A percentile compares a stretch with the other conserved stretches of the same genome.
Conservation (phyloP, 345 rosid species). For the Erysimum cheiranthoides region DNA sequence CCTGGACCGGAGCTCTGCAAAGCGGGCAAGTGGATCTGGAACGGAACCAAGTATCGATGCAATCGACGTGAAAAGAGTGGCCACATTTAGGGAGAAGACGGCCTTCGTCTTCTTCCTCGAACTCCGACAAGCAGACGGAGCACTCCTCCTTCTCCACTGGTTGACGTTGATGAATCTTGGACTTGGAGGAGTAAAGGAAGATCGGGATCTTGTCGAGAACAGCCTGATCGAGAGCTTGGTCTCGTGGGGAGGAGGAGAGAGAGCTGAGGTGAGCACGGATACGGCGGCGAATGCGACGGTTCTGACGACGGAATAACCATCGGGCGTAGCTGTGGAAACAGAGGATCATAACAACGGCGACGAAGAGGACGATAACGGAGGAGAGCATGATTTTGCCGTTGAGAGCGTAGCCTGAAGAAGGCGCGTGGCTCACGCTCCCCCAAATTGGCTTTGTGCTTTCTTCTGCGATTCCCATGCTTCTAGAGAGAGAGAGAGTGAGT, state of each 20-base stretch:
- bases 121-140: slow-evolving; percentile 81
- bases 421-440: slow-evolving; percentile 37
- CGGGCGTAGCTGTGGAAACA: slow-evolving; percentile 69
- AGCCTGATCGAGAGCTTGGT: slow-evolving; percentile 54
- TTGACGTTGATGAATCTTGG: slow-evolving; percentile 24
- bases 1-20: slow-evolving; percentile 66
- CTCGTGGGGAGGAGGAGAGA: slow-evolving; percentile 33
- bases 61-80: slow-evolving; percentile 77
- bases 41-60: slow-evolving; percentile 86
- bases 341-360: slow-evolving; percentile 53
- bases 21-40: slow-evolving; percentile 80
- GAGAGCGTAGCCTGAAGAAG: slow-evolving; percentile 45
- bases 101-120: slow-evolving; percentile 68
- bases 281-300: slow-evolving; percentile 56
- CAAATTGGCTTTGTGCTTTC: slow-evolving; percentile 38
- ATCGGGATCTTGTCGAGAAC: slow-evolving; percentile 62
- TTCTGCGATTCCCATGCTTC: slow-evolving; percentile 32
- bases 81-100: slow-evolving; percentile 70
- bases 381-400: slow-evolving; percentile 68
- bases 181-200: slow-evolving; percentile 50
- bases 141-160: slow-evolving; percentile 55
- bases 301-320: slow-evolving; percentile 50
- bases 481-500: neutral
- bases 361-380: slow-evolving; percentile 58
- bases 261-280: slow-evolving; percentile 44